Conservation (phyloP, 441 rosid genomes). For the Melastoma candidum region DNA sequence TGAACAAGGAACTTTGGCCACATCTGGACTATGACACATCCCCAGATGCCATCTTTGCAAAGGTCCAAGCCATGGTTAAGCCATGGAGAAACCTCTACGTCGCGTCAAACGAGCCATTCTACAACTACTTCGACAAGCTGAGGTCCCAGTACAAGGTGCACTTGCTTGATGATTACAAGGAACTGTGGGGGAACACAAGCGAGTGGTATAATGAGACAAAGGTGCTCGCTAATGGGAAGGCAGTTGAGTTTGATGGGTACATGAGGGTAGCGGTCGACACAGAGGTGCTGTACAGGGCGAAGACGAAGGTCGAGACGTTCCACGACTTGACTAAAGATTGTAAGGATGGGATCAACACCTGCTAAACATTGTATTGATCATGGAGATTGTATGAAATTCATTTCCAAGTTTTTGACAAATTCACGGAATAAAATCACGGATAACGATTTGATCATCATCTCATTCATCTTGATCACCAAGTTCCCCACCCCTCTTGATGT, state of each 20-base stretch:
- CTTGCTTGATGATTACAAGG: conserved; percentile 74
- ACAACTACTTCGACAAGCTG: conserved; percentile 80
- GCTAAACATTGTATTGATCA: conserved; percentile 27
- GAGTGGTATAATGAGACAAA: conserved; percentile 89
- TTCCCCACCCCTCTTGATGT: too few relatives aligned
- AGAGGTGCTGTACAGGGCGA: conserved; percentile 74
- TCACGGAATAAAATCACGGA: too few relatives aligned
- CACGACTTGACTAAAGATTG: conserved; percentile 83
- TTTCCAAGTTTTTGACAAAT: too few relatives aligned
- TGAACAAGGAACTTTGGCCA: conserved; percentile 84
- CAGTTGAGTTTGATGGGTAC: conserved; percentile 86
- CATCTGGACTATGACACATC: conserved; percentile 77
- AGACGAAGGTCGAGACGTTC: conserved; percentile 77
- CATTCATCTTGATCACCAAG: too few relatives aligned
- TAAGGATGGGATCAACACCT: conserved; percentile 89
- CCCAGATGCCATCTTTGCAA: conserved; percentile 57
- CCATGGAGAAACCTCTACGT: conserved; percentile 74
- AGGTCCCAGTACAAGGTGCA: conserved; percentile 84
- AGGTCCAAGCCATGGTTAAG: conserved; percentile 49
- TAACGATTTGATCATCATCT: too few relatives aligned
- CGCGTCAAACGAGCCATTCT: conserved; percentile 84
- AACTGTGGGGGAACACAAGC: conserved; percentile 69
- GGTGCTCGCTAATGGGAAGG: conserved; percentile 49
- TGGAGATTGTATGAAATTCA: too few relatives aligned
- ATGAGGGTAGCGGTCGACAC: conserved; percentile 98